Conservation (phyloP, 495 filamentous ascomycete species). For the Barbatosphaeria neglecta region DNA sequence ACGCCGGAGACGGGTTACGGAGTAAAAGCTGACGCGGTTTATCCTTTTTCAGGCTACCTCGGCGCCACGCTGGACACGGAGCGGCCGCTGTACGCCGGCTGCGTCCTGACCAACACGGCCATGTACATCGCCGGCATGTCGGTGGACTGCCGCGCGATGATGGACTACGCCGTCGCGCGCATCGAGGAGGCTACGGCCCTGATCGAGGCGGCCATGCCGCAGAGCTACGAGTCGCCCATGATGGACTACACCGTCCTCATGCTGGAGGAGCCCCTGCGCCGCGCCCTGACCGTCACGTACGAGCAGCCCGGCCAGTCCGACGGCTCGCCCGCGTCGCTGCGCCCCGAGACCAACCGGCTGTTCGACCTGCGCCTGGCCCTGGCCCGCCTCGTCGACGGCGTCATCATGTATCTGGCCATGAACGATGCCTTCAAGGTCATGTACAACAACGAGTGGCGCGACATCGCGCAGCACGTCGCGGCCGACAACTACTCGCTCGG, state of each 20-base stretch:
- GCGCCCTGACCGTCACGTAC: slow-evolving; percentile 6
- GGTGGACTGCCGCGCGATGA: slow-evolving; percentile 1
- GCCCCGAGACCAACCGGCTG: neutral
- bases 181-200: slow-evolving; percentile 3
- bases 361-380: slow-evolving; percentile 6
- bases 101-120: slow-evolving; percentile 2
- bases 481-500: slow-evolving; percentile 1
- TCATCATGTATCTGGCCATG: slow-evolving; percentile 3
- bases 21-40: no score
- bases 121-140: slow-evolving; percentile 9
- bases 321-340: neutral
- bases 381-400: slow-evolving; percentile 7
- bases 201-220: neutral
- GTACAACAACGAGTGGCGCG: neutral
- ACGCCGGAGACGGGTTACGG: no score
- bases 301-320: slow-evolving; percentile 4
- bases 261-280: slow-evolving; percentile 5
- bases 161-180: slow-evolving; percentile 1
- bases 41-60: neutral
- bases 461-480: slow-evolving; percentile 1
- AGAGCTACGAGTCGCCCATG: neutral
- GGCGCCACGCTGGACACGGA: neutral
- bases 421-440: slow-evolving; percentile 6
- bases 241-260: slow-evolving; percentile 1
- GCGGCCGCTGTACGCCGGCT: neutral